A percentile compares a stretch with the other conserved stretches of the same genome.
These are phyloP conservation scores for Lasiosphaeriaceae sp. DNA, from an alignment of 495 filamentous ascomycete species.

Conservation along the genomic window DNA sequence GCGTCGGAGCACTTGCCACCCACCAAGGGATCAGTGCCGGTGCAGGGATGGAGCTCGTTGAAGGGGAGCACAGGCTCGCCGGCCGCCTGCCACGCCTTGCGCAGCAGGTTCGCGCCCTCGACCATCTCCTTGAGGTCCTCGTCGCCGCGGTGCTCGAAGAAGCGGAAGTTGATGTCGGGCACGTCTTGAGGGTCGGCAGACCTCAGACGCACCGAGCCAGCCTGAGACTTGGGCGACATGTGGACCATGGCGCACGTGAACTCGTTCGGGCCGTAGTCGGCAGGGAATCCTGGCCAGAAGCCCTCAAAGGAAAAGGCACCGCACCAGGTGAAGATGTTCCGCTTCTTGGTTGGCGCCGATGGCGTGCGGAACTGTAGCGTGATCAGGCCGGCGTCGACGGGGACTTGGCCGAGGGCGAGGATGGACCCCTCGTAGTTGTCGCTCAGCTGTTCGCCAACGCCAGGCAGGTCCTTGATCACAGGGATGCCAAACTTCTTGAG, in stretches of 20 bases:
- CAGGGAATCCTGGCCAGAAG: slow-evolving; percentile 47
- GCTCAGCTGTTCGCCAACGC: slow-evolving; percentile 56
- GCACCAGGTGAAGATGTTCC: slow-evolving; percentile 47
- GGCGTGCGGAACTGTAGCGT: slow-evolving; percentile 40
- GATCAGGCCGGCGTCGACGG: slow-evolving; percentile 30
- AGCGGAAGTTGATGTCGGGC: slow-evolving; percentile 55
- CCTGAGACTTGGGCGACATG: slow-evolving; percentile 46
- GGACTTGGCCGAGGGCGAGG: slow-evolving; percentile 27
- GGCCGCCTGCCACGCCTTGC: slow-evolving; percentile 35
- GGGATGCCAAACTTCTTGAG: slow-evolving; percentile 42
- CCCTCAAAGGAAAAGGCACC: slow-evolving; percentile 43
- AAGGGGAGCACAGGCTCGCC: slow-evolving; percentile 34
- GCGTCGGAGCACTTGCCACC: slow-evolving; percentile 34
- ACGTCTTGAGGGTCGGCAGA: slow-evolving; percentile 51
- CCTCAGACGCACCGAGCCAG: slow-evolving; percentile 45
- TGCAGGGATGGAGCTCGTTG: slow-evolving; percentile 41
- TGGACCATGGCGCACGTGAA: slow-evolving; percentile 46
- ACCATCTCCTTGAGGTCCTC: slow-evolving; percentile 46
- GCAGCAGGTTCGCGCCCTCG: slow-evolving; percentile 47
- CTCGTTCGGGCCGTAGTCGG: slow-evolving; percentile 36
- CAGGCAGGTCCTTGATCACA: slow-evolving; percentile 48
- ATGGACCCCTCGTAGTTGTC: slow-evolving; percentile 52
- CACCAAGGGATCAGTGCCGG: slow-evolving; percentile 12
- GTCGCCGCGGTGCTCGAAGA: slow-evolving; percentile 42
- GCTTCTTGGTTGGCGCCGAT: slow-evolving; percentile 34